These are phyloP conservation scores for Leptographium procerum DNA, from an alignment of 2,329 filamentous ascomycete genomes.

Conservation along the genomic window DNA sequence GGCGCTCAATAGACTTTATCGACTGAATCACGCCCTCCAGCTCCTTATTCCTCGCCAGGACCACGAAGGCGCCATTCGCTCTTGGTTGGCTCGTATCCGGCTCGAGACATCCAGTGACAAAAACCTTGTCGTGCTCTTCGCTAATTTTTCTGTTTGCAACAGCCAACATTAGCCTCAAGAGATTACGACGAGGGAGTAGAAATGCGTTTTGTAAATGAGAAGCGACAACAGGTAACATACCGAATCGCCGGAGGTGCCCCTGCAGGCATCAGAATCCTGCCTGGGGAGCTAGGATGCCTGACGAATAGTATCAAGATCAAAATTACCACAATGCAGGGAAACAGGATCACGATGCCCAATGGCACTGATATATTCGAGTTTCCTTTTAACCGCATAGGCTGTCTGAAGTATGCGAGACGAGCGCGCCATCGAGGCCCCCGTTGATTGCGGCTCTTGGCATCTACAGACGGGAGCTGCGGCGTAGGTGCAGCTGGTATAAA, in stretches of 20 bases:
- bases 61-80: constrained; percentile 91
- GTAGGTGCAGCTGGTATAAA: constrained; percentile 31
- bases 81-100: constrained; percentile 67
- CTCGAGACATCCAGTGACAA: constrained; percentile 79
- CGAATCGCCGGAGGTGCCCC: constrained; percentile 82
- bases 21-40: constrained; percentile 92
- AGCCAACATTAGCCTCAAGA: neutral
- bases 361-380: constrained; percentile 91
- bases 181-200: neutral
- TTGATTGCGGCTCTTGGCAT: constrained; percentile 36
- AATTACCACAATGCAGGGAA: constrained; percentile 82
- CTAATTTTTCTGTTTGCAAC: constrained; percentile 68
- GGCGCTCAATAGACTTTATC: constrained; percentile 92
- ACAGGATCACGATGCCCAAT: constrained; percentile 81
- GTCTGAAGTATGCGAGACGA: constrained; percentile 67
- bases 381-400: constrained; percentile 77
- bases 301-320: constrained; percentile 85
- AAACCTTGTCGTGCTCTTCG: constrained; percentile 94
- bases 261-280: constrained; percentile 74
- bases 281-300: constrained; percentile 72
- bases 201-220: no score
- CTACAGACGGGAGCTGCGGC: constrained; percentile 35
- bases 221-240: constrained; percentile 40
- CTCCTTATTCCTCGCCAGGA: constrained; percentile 92
- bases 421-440: constrained; percentile 29